Evolutionary conservation across 2,329 filamentous ascomycete genomes (phyloP), one percentile per base, ranked within the genome.

Genomic region (Zymoseptoria tritici): DNA sequence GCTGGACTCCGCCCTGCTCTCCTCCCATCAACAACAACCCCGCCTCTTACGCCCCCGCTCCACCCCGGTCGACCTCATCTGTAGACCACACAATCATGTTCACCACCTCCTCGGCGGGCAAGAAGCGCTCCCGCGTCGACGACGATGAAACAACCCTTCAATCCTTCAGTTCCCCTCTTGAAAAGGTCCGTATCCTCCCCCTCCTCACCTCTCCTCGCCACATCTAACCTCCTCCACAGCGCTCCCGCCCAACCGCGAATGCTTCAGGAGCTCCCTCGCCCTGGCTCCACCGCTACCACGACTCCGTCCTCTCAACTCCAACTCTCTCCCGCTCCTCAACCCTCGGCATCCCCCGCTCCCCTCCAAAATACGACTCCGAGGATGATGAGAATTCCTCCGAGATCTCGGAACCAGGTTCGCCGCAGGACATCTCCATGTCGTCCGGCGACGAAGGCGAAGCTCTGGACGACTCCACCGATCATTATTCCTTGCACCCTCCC

Each of bases 341-440:
- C 31, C 55, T 60, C 50, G 46, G 61, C 50, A 36, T 54, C 46
- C 36, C 36, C 36, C 49, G 49, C 20, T 60, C 67, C 46, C 67
- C 68, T 55, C 62, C 62, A 42, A 69, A 69, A 49, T 71, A 72
- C 60, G 69, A 72, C 57, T 70, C 68, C 61, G 68, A 65, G 42
- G 58, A 62, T 36, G 67, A 71, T 50, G 67, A 69, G 31, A 66
- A 69, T 16, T 71, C 69, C 9, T 70, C 68, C 29, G 67, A 71
- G 62, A 60, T 68, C 20, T 72, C 70, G 1, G 71, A 72, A 54
- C 68, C 68, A 6, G 69, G 69, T 26, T 71, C 68, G 57, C 67
- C 67, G 5, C 69, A 70, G 57, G 68, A 70, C 53, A 54, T 69
- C 20, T 62, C 62, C 21, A 66, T 65, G 62, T 61, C 62, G 4